These are phyloP conservation scores for Rhizophagus clarus DNA, from an alignment of 192 early-diverging fungal species.

Conservation along the genomic window DNA sequence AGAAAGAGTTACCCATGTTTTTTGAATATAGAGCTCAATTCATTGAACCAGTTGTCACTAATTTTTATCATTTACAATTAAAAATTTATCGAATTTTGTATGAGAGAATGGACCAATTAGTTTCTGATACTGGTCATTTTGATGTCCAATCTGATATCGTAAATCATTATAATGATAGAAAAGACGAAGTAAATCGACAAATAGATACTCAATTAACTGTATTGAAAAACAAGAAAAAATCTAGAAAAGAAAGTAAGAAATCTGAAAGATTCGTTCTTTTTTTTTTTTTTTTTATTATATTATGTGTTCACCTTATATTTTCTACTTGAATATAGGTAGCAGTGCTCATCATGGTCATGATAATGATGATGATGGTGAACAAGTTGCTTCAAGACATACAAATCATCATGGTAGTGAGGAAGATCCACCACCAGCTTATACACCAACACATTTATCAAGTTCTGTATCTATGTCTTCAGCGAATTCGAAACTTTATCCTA, in stretches of 20 bases:
- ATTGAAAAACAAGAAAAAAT: background rate
- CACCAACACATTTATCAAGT: background rate
- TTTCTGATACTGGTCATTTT: constrained; percentile 53
- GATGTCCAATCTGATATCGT: constrained; percentile 50
- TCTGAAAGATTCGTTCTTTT: too few species aligned
- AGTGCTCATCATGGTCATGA: too few species aligned
- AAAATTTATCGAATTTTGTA: constrained; percentile 74
- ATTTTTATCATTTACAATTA: constrained; percentile 83
- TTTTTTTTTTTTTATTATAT: background rate
- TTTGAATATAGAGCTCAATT: constrained; percentile 73
- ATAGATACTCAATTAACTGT: constrained; percentile 31
- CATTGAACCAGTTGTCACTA: constrained; percentile 85
- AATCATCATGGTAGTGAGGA: background rate
- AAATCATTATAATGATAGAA: constrained; percentile 44
- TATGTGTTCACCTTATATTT: too few species aligned
- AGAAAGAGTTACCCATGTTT: constrained; percentile 78
- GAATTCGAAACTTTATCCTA: background rate
- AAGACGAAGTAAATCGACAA: constrained; percentile 35
- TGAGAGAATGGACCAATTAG: constrained; percentile 56
- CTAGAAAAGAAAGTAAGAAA: background rate
- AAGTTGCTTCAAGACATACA: background rate
- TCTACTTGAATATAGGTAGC: too few species aligned
- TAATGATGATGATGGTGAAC: too few species aligned
- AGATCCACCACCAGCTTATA: constrained; percentile 15
- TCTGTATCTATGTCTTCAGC: background rate